Conservation (phyloP, 2,329 filamentous ascomycete genomes). For the Xylaria sp. region DNA sequence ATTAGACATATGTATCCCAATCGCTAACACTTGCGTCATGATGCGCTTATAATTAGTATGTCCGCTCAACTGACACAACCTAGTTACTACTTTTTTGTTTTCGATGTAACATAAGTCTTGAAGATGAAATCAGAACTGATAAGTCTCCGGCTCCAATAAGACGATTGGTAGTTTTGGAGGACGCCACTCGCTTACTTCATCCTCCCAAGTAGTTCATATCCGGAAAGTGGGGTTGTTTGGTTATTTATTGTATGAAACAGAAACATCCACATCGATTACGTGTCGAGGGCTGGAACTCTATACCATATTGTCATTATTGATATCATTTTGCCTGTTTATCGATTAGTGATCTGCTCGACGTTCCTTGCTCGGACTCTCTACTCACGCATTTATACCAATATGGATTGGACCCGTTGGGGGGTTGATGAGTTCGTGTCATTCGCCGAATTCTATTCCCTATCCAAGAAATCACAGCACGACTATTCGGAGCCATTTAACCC, state of each 20-base stretch:
- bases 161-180: too few species aligned
- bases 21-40: too few species aligned
- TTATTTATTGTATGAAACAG: neutral
- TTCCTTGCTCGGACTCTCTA: neutral
- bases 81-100: neutral
- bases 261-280: neutral
- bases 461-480: neutral
- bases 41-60: neutral
- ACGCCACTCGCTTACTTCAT: neutral
- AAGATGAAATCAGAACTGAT: neutral
- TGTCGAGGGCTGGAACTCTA: neutral
- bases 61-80: neutral
- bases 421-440: constrained; percentile 14
- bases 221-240: constrained; percentile 4
- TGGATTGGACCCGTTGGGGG: constrained; percentile 15
- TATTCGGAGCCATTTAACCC: constrained; percentile 9
- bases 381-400: neutral
- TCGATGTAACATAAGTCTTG: neutral
- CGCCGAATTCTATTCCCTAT: neutral
- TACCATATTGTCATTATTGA: neutral
- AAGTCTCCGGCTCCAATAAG: too few species aligned
- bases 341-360: neutral
- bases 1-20: too few species aligned
- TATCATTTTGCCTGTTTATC: neutral
- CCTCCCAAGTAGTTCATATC: neutral